Conservation (phyloP, 1,284 basidiomycete genomes). For the Puccinia polysora region DNA sequence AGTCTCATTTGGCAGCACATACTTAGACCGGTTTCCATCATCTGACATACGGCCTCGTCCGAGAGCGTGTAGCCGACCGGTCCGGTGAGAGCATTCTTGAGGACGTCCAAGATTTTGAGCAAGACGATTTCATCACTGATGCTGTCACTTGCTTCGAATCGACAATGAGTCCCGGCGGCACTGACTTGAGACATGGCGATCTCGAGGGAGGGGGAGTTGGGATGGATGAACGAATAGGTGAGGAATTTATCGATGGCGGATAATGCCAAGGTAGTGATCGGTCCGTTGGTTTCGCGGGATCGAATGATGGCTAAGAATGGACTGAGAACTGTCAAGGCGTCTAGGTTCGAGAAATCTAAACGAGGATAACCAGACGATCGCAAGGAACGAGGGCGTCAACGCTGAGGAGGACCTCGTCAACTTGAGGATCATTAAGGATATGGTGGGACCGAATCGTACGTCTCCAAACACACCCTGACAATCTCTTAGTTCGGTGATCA, state of each 20-base stretch:
- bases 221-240: constrained; percentile 66
- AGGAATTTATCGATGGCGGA: constrained; percentile 83
- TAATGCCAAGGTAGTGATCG: constrained; percentile 84
- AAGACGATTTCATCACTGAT: constrained; percentile 94
- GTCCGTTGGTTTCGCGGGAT: constrained; percentile 85
- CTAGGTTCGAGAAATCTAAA: constrained; percentile 46
- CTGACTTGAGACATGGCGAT: constrained; percentile 76
- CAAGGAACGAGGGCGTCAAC: constrained; percentile 59
- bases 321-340: constrained; percentile 60
- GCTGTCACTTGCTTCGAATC: constrained; percentile 93
- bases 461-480: constrained; percentile 62
- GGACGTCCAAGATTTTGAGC: constrained; percentile 82
- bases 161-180: constrained; percentile 85
- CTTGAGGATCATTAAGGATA: no score
- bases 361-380: constrained; percentile 58
- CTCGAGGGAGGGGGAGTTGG: constrained; percentile 54
- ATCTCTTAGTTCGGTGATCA: constrained; percentile 70
- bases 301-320: constrained; percentile 91
- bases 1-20: constrained; percentile 95
- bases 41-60: constrained; percentile 93
- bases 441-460: neutral
- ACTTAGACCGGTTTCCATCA: constrained; percentile 94
- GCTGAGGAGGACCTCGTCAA: constrained; percentile 23
- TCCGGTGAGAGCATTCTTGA: constrained; percentile 74
- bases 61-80: constrained; percentile 66